Conservation (phyloP, 2,329 filamentous ascomycete genomes). For the Lachnellula willkommii region DNA sequence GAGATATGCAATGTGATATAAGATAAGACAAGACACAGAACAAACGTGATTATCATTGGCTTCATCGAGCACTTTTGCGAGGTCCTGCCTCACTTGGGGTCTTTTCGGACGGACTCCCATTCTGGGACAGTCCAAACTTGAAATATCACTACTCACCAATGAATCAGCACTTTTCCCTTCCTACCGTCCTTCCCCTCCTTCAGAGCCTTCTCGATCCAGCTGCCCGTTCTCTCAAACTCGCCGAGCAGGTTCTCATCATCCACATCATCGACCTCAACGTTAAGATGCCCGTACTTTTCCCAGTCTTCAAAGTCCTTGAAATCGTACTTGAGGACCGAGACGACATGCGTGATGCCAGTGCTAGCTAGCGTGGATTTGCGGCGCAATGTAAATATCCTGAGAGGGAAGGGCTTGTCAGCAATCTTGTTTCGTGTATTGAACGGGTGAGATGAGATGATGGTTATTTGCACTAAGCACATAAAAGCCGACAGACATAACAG, state of each 20-base stretch:
- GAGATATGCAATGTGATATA: no score
- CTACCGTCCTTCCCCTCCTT: slow-evolving; percentile 44
- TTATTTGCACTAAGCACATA: no score
- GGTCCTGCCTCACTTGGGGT: not conserved
- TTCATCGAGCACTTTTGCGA: no score
- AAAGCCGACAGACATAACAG: no score
- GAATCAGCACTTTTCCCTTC: slow-evolving; percentile 59
- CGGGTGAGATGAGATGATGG: no score
- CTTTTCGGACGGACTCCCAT: not conserved
- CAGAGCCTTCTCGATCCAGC: slow-evolving; percentile 77
- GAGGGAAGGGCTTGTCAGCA: no score
- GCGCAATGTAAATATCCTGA: slow-evolving; percentile 72
- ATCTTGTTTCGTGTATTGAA: no score
- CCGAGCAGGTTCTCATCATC: slow-evolving; percentile 82
- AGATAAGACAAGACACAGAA: no score
- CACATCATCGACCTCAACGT: slow-evolving; percentile 84
- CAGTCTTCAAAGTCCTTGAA: slow-evolving; percentile 49
- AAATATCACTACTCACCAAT: slow-evolving; percentile 53
- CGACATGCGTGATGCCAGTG: slow-evolving; percentile 78
- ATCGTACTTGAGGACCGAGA: slow-evolving; percentile 73
- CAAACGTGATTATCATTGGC: no score
- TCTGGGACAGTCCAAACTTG: slow-evolving; percentile 8
- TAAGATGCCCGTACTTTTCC: slow-evolving; percentile 63
- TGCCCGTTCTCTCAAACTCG: slow-evolving; percentile 71
- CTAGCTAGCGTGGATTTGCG: slow-evolving; percentile 64